A percentile compares a stretch with the other conserved stretches of the same genome.
Evolutionary conservation across 164 flowering plant species (phyloP).

Genomic region (Warburgia ugandensis): DNA sequence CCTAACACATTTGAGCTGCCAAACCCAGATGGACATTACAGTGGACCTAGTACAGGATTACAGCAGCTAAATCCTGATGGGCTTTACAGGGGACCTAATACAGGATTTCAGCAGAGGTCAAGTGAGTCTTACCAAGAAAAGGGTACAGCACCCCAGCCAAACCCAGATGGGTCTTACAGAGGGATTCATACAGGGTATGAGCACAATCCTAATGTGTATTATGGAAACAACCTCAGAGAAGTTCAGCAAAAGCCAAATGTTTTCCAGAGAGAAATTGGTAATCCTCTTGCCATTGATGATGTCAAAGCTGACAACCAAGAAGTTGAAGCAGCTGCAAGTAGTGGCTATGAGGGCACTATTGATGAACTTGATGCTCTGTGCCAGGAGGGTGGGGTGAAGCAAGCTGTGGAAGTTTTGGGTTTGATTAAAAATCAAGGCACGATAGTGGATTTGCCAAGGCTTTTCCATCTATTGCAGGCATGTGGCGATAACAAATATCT

Average conservation of each 20-base stretch:
- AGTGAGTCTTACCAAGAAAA: no score
- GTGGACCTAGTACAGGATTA: no score
- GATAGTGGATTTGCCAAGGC: conserved; percentile 37
- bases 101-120: no score
- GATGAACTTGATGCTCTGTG: conserved; percentile 52
- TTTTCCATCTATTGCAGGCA: conserved; percentile 34
- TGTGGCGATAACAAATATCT: conserved; percentile 55
- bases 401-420: conserved; percentile 51
- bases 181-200: background rate
- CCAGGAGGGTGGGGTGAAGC: conserved; percentile 48
- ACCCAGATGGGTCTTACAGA: background rate
- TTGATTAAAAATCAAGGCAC: conserved; percentile 31
- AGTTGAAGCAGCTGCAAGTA: conserved; percentile 19
- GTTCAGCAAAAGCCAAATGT: conserved; percentile 15
- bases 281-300: conserved; percentile 4
- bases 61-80: no score
- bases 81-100: no score
- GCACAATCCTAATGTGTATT: conserved; percentile 1
- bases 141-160: no score
- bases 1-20: no score
- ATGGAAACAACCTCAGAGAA: background rate
- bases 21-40: no score
- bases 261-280: conserved; percentile 5
- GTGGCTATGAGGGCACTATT: conserved; percentile 24
- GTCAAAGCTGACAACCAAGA: conserved; percentile 9